Base-by-base conservation (phyloP, 495 filamentous ascomycete species). In the Glonium stellatum region DNA sequence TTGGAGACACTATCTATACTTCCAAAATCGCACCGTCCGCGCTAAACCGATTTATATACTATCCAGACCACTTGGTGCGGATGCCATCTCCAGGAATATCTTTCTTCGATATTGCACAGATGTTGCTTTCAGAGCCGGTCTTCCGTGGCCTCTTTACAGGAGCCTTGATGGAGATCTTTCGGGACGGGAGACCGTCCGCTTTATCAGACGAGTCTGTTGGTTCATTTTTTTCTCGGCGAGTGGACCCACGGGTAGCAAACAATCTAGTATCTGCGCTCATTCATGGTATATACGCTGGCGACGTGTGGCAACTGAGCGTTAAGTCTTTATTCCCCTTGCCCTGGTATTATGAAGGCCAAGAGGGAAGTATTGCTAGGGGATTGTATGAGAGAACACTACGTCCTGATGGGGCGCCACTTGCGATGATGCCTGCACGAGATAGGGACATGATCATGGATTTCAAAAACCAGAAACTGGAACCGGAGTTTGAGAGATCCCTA, bases 201-300 rank as follows among this genome's bases (percentile, higher is more conserved):
- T 15, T 75, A 15, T 53, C 74, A 15, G 90, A 97, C 67, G 84
- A 91, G 64, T 90, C 88, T 10, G 72, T 96, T 25, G 86, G 82
- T 5, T 76, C 80, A 0, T 96, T 88, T 67, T 74, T 90, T 21
- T 70, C 74, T 1, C 76, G 84, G 18, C 70, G 83, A 13, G 72
- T 87, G 34, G 78, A 80, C 35, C 70, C 76, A 10, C 68, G 77
- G 2, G 41, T 89, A 5, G 86, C 86, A 31, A 76, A 96, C 41
- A 95, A 95, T 63, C 23, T 97, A 1, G 69, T 85, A 1, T 95
- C 89, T 3, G 87, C 84, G 27, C 71, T 90, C n/a, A 70, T 87
- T 23, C 93, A 97, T 74, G 95, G 95, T 11, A 89, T 97, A 18
- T 95, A 92, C 66, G 95, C 90, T n/a, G 95, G 95, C 47, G 87